Evolutionary conservation across 805 yeast genomes (phyloP), one percentile per base, ranked within the genome.

Genomic region (Starmerella ratchasimensis): DNA sequence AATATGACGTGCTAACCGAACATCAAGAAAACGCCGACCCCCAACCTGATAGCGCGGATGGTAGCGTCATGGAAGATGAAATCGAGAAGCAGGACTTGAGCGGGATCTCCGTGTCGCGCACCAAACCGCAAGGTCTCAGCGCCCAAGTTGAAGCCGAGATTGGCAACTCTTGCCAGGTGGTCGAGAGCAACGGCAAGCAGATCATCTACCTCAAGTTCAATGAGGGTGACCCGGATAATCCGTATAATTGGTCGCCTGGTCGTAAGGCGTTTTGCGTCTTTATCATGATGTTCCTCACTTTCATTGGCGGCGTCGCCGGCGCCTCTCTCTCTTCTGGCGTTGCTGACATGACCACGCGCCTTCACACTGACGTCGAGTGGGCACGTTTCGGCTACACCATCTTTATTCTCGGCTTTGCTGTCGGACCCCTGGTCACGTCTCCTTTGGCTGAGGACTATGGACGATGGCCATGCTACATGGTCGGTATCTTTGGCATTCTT

Each of bases 271-370:
- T 42, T n/a, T 53, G 76, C 54, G 83, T 95, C 0, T 56, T 80
- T 25, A 46, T 74, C 7, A 62, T 80, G 25, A 74, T 94, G 2
- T 46, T 72, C 25, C 65, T 80, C 40, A 94, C 84, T 36, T 76
- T 86, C 41, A 71, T 82, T 49, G 94, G 86, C 16, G 95, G 95
- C 1, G 83, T 80, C 56, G 95, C 94, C 30, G 80, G 94, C 5
- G 79, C 94, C 1, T 77, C 86, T 55, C 76, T 82, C 49, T 76
- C 94, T 20, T 93, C 93, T 49, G 88, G 93, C 29, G 60, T 84
- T 34, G 69, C 67, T n/a, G 64, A 80, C 13, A 76, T 86, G 43
- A 63, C 64, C 41, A 75, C 76, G 11, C 65, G 72, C 50, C 66
- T 82, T n/a, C 84, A 83, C 55, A 72, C 73, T 37, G 68, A 77